Percentiles rank a stretch among this genome's conserved stretches.
phyloP scores from a whole-genome alignment of 208 protist genomes.

The Acanthamoeba comandoni region DNA sequence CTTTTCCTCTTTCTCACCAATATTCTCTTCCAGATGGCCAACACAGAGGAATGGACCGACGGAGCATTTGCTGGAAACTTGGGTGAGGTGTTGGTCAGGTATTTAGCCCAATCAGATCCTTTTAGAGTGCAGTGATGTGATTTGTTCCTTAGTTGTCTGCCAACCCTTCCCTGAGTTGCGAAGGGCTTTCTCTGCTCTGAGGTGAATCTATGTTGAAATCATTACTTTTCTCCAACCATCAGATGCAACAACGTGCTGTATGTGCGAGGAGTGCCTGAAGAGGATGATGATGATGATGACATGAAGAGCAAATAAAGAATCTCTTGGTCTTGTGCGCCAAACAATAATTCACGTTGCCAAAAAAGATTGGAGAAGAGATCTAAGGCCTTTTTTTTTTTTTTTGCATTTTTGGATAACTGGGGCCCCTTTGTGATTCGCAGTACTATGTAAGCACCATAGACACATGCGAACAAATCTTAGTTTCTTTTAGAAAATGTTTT shows the following conservation, averaged over 20 bases:
- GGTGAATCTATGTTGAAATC: not conserved
- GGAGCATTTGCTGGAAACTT: conserved; percentile 90
- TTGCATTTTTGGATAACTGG: no score
- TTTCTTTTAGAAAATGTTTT: no score
- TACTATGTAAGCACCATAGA: no score
- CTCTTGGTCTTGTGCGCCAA: no score
- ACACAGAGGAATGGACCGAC: conserved; percentile 92
- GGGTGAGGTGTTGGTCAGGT: conserved; percentile 92
- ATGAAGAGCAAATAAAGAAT: no score
- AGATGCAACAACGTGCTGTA: conserved; percentile 94
- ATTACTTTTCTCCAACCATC: conserved; percentile 21
- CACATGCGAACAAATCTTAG: no score
- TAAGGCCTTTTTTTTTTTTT: no score
- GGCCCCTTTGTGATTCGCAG: no score
- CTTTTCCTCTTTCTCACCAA: no score
- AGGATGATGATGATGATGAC: no score
- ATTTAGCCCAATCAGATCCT: not conserved
- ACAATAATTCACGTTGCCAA: no score
- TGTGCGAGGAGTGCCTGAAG: conserved; percentile 88
- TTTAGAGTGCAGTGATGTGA: not conserved
- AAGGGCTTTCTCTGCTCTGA: not conserved
- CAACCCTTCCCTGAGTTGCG: not conserved
- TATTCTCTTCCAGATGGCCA: conserved; percentile 85
- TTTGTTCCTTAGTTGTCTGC: conserved; percentile 65
- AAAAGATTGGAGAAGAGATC: no score